These are phyloP conservation scores for Cryptosporidium xiaoi DNA, from an alignment of 169 alveolate species.

Conservation along the genomic window DNA sequence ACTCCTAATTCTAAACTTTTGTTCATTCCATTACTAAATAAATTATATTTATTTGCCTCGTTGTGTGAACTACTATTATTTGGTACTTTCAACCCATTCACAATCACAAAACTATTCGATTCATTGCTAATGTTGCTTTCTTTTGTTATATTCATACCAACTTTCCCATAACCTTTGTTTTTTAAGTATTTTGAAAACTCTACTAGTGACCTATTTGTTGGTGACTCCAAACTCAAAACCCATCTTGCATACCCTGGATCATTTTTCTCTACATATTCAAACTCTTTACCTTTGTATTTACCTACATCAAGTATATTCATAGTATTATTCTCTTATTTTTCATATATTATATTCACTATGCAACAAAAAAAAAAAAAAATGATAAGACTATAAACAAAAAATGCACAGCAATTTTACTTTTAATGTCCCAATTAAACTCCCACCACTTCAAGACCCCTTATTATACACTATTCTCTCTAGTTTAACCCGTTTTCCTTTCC, in stretches of 20 bases:
- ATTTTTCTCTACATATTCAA: slow-evolving; percentile 52
- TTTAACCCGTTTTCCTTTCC: too few species aligned
- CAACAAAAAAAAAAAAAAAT: background rate
- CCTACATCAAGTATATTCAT: slow-evolving; percentile 72
- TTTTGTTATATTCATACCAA: background rate
- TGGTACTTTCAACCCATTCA: background rate
- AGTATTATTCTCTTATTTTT: background rate
- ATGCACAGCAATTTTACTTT: too few species aligned
- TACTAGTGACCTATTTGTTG: slow-evolving; percentile 42
- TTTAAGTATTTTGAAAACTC: slow-evolving; percentile 53
- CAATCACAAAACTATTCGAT: too few species aligned
- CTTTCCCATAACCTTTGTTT: slow-evolving; percentile 5
- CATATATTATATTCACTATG: background rate
- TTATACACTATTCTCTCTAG: too few species aligned
- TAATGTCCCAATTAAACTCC: too few species aligned
- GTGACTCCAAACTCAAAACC: slow-evolving; percentile 61
- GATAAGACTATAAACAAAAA: too few species aligned
- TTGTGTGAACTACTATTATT: background rate
- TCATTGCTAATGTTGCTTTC: background rate
- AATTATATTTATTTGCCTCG: background rate
- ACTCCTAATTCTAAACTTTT: background rate
- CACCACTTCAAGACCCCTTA: too few species aligned
- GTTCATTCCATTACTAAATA: background rate
- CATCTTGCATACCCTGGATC: slow-evolving; percentile 74
- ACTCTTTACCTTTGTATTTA: slow-evolving; percentile 45